Evolutionary conservation across 2,329 filamentous ascomycete genomes (phyloP).

Genomic region (Scleromitrula shiraiana): DNA sequence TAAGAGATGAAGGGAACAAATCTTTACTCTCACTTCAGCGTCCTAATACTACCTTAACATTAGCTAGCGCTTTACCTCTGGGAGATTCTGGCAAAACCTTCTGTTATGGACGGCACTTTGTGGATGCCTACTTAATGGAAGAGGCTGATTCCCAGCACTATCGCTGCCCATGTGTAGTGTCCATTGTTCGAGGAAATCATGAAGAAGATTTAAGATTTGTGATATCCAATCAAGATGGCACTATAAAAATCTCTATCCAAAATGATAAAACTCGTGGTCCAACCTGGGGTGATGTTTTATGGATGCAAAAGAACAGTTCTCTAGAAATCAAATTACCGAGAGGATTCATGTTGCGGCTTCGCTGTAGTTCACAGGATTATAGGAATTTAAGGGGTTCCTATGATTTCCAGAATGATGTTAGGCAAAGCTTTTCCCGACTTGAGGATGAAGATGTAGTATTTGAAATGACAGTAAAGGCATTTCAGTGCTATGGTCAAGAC

Average conservation of each 20-base stretch:
- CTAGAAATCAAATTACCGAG: conserved; percentile 66
- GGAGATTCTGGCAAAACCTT: conserved; percentile 68
- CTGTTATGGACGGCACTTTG: conserved; percentile 70
- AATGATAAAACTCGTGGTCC: conserved; percentile 58
- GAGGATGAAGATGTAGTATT: conserved; percentile 64
- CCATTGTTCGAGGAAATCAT: conserved; percentile 61
- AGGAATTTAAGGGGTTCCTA: conserved; percentile 74
- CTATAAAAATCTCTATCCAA: conserved; percentile 68
- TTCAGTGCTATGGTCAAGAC: conserved; percentile 73
- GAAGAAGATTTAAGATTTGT: conserved; percentile 65
- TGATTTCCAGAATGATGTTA: conserved; percentile 73
- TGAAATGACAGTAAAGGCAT: conserved; percentile 59
- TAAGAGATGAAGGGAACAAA: conserved; percentile 48
- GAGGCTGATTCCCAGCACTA: conserved; percentile 60
- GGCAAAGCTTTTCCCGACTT: conserved; percentile 59
- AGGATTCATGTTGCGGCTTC: conserved; percentile 64
- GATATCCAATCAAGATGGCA: conserved; percentile 71
- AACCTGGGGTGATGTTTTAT: conserved; percentile 74
- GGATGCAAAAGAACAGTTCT: conserved; percentile 59
- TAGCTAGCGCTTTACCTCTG: conserved; percentile 63
- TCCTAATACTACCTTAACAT: conserved; percentile 30
- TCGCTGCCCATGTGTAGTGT: conserved; percentile 66
- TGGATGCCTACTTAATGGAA: conserved; percentile 67
- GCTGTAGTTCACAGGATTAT: conserved; percentile 70
- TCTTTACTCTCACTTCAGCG: conserved; percentile 24